Base-by-base conservation (phyloP, 2,329 filamentous ascomycete genomes). In the Raffaelea arxii region DNA sequence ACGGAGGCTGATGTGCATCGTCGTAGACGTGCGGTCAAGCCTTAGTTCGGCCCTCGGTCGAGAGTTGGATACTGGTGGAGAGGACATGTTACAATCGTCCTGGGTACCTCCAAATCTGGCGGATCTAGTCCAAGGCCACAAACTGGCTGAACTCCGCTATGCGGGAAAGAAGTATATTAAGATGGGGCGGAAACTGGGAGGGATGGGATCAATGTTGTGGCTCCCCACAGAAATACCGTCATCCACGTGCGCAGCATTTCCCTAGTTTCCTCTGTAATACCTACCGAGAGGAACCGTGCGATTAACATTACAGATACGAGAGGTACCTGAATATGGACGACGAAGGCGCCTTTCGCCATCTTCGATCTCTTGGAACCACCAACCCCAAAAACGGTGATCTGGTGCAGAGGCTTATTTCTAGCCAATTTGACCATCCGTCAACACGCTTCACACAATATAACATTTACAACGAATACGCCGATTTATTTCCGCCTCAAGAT, bases 141-240 rank as follows among this genome's bases (percentile, higher is more conserved):
- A 57, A 6, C 41, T 53, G 2, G 49, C 56, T 0, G 61, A 64
- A 4, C 32, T 63, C 16, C 49, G 59, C 3, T 60, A 62, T 46
- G 57, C 60, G 0, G 61, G 61, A 0, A 60, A 55, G 24, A 64
- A 64, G 44, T 64, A 64, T 7, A 57, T 63, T 47, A 63, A 62
- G 44, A 59, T 64, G 22, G 58, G 57, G 0, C 50, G 61, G 3
- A 51, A 54, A 24, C 51, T 64, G 3, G 59, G 58, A 1, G 55
- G 55, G 1, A 48, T 62, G 3, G 61, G 61, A 0, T 54, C 59
- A 0, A 49, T 64, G 3, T 49, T 62, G 11, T 64, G 61, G 61
- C 56, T 64, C 12, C 61, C 61, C 0, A 16, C 57, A 6, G 56
- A 58, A 6, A 53, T 64, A 1, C 61, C 61, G 0, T 52, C 57